These are phyloP conservation scores for Mycocentrospora acerina DNA, from an alignment of 2,329 filamentous ascomycete genomes.

Conservation along the genomic window DNA sequence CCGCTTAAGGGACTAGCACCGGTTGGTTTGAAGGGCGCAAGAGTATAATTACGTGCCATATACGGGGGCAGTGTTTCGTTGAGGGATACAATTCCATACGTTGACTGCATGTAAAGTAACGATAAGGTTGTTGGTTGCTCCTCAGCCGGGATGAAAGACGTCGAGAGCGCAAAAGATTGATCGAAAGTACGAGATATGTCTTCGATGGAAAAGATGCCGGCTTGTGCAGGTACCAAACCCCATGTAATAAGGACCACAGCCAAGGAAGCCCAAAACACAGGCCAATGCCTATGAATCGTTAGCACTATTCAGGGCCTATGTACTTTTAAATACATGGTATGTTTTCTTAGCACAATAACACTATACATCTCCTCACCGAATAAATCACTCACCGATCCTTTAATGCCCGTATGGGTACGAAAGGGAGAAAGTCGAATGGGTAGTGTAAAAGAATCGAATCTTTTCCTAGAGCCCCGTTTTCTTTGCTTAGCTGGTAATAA, in stretches of 20 bases:
- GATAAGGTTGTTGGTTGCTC: constrained; percentile 36
- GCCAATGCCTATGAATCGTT: constrained; percentile 50
- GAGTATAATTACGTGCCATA: constrained; percentile 44
- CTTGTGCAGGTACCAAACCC: constrained; percentile 56
- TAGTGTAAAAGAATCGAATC: constrained; percentile 57
- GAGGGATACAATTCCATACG: constrained; percentile 51
- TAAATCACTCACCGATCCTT: constrained; percentile 22
- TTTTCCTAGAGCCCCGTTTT: constrained; percentile 42
- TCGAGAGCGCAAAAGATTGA: constrained; percentile 11
- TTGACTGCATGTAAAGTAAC: constrained; percentile 45
- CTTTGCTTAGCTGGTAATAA: constrained; percentile 57
- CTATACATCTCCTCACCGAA: background rate
- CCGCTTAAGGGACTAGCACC: constrained; percentile 15
- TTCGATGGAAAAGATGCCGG: constrained; percentile 50
- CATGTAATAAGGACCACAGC: constrained; percentile 55
- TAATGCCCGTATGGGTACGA: constrained; percentile 45
- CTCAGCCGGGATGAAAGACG: constrained; percentile 20
- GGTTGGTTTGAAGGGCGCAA: constrained; percentile 44
- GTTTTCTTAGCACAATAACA: background rate
- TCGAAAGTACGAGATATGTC: constrained; percentile 18
- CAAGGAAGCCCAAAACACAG: constrained; percentile 50
- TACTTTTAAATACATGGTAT: background rate
- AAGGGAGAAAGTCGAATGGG: constrained; percentile 50
- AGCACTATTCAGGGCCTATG: background rate
- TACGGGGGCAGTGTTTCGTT: constrained; percentile 48